A percentile compares a stretch with the other conserved stretches of the same genome.
Conservation (phyloP, 148 eudicot genomes). For the Talinum fruticosum region DNA sequence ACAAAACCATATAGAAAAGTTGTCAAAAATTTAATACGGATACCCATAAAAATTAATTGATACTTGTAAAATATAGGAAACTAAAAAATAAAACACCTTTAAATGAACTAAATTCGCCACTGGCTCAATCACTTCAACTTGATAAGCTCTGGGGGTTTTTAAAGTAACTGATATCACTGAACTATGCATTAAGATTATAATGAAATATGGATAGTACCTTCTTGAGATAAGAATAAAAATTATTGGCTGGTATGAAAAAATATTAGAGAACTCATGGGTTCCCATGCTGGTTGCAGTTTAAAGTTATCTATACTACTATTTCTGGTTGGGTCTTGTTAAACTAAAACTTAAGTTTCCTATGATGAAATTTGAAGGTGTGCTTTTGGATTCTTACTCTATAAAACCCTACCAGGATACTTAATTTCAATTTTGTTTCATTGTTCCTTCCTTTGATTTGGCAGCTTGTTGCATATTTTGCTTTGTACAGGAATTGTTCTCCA, state of each 20-base stretch:
- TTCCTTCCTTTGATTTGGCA: constrained; percentile 7
- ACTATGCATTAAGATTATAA: too few relatives aligned
- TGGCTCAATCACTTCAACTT: background rate
- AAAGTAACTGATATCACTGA: too few relatives aligned
- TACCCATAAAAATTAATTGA: too few relatives aligned
- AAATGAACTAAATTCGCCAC: too few relatives aligned
- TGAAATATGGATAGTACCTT: background rate
- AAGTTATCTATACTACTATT: too few relatives aligned
- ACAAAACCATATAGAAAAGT: too few relatives aligned
- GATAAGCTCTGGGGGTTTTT: background rate
- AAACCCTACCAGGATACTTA: background rate
- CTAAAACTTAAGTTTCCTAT: background rate
- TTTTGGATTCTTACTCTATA: background rate
- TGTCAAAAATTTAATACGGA: too few relatives aligned
- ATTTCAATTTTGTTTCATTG: constrained; percentile 3
- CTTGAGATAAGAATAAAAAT: background rate
- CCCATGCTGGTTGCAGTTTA: background rate
- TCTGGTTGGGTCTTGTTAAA: background rate
- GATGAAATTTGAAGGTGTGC: constrained; percentile 1
- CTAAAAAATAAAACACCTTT: too few relatives aligned
- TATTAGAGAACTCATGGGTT: background rate
- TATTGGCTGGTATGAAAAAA: background rate
- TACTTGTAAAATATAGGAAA: too few relatives aligned
- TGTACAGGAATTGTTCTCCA: constrained; percentile 64
- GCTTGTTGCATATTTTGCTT: constrained; percentile 1